Evolutionary conservation across 805 yeast species (phyloP).

Genomic region (Danielia oregonensis): DNA sequence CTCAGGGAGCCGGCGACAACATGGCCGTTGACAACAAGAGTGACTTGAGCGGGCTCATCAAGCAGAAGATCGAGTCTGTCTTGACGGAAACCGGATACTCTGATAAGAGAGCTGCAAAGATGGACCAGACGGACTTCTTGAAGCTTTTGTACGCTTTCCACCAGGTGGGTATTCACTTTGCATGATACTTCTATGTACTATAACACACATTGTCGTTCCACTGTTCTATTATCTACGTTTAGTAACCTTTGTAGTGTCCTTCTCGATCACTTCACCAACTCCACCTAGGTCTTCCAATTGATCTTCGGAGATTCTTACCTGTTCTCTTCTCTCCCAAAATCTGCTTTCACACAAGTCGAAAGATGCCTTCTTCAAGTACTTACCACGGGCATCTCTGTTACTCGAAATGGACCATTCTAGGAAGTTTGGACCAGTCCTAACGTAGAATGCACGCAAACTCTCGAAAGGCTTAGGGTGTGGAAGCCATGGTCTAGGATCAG

Average conservation of each 20-base stretch:
- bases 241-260: constrained; percentile 48
- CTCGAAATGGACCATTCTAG: constrained; percentile 91
- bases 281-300: constrained; percentile 87
- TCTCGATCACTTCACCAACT: constrained; percentile 81
- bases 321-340: constrained; percentile 99
- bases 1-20: constrained; percentile 43
- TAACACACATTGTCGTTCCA: too few relatives aligned
- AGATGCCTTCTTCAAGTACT: constrained; percentile 81
- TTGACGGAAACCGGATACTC: constrained; percentile 74
- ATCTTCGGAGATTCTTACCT: constrained; percentile 83
- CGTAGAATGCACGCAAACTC: constrained; percentile 74
- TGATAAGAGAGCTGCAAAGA: constrained; percentile 86
- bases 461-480: constrained; percentile 97
- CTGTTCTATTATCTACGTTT: constrained; percentile 56
- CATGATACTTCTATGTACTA: constrained; percentile 36
- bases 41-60: constrained; percentile 49
- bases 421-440: constrained; percentile 81
- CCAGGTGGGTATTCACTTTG: constrained; percentile 95
- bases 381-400: constrained; percentile 82
- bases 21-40: constrained; percentile 38
- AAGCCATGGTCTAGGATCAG: constrained; percentile 93
- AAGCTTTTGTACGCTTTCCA: constrained; percentile 87
- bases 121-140: constrained; percentile 93
- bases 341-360: constrained; percentile 90
- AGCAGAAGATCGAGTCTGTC: constrained; percentile 68